Evolutionary conservation across 192 early-diverging fungal genomes (phyloP).

Genomic region (Coemansia sp.): DNA sequence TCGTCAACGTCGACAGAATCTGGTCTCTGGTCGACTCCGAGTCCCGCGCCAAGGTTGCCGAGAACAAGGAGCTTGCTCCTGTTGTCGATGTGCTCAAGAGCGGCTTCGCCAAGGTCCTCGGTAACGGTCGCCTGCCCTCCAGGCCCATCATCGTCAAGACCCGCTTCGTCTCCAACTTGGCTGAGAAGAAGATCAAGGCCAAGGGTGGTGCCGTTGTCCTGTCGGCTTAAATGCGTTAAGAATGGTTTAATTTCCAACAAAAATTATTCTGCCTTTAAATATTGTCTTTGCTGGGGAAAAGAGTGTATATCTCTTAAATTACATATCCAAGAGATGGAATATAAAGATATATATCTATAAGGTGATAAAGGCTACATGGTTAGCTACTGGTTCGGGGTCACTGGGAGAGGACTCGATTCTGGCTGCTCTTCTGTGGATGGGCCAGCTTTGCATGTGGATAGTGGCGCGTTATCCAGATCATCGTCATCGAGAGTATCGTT

Average conservation of each 20-base stretch:
- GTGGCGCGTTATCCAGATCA: neutral
- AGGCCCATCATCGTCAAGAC: constrained; percentile 96
- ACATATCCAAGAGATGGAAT: neutral
- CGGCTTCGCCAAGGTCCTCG: constrained; percentile 96
- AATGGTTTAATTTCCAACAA: constrained; percentile 13
- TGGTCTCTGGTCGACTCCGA: constrained; percentile 90
- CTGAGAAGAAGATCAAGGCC: constrained; percentile 99
- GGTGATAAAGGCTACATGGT: neutral
- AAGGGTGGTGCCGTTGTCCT: constrained; percentile 81
- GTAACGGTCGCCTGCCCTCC: constrained; percentile 85
- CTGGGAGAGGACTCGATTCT: neutral
- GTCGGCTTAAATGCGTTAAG: constrained; percentile 41
- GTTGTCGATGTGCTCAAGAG: constrained; percentile 84
- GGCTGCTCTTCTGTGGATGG: neutral
- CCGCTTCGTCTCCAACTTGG: constrained; percentile 84
- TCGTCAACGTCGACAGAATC: constrained; percentile 93
- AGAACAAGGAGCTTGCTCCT: constrained; percentile 86
- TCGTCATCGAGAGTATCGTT: neutral
- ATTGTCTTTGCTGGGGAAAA: neutral
- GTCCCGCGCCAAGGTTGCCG: constrained; percentile 76
- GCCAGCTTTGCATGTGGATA: neutral
- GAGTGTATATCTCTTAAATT: constrained; percentile 1
- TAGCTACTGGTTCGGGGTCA: neutral
- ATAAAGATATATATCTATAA: neutral
- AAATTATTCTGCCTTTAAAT: constrained; percentile 5